Percentiles rank a stretch among this genome's conserved stretches.
Conservation (phyloP, 139 green algal genomes). For the Volvox reticuliferus region DNA sequence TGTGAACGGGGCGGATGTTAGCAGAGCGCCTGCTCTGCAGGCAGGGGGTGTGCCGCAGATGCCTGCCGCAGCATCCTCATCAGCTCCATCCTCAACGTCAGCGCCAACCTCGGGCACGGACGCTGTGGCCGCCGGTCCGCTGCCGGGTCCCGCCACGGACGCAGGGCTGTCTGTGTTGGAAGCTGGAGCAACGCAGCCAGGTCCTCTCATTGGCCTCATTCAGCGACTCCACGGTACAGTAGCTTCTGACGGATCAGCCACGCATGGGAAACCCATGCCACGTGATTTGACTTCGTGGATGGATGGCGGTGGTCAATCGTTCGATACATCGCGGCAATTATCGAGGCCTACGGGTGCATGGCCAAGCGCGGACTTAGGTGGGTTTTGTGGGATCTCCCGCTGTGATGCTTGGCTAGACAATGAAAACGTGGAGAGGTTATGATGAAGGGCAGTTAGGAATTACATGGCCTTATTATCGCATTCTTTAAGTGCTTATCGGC, state of each 20-base stretch:
- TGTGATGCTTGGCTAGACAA: no score
- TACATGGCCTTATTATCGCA: no score
- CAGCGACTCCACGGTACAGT: slow-evolving; percentile 29
- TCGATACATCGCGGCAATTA: not conserved
- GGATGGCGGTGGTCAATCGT: slow-evolving; percentile 28
- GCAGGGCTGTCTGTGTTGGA: no score
- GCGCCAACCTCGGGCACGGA: no score
- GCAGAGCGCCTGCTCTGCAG: not conserved
- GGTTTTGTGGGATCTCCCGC: not conserved
- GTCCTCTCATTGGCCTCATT: slow-evolving; percentile 42
- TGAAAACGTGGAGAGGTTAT: no score
- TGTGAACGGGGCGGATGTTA: not conserved
- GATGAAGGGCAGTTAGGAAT: no score
- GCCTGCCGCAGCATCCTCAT: not conserved
- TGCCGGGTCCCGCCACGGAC: no score
- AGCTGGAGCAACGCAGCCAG: slow-evolving; percentile 1
- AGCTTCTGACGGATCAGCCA: not conserved
- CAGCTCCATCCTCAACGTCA: no score
- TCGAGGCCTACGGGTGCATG: not conserved
- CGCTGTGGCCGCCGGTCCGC: no score
- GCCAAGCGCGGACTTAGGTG: slow-evolving; percentile 13
- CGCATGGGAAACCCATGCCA: not conserved
- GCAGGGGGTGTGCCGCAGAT: not conserved
- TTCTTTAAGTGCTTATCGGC: no score
- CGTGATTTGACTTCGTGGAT: slow-evolving; percentile 20